Evolutionary conservation across 2,329 filamentous ascomycete species (phyloP), one percentile per base, ranked within the genome.

Genomic region (Xylariaceae sp.): DNA sequence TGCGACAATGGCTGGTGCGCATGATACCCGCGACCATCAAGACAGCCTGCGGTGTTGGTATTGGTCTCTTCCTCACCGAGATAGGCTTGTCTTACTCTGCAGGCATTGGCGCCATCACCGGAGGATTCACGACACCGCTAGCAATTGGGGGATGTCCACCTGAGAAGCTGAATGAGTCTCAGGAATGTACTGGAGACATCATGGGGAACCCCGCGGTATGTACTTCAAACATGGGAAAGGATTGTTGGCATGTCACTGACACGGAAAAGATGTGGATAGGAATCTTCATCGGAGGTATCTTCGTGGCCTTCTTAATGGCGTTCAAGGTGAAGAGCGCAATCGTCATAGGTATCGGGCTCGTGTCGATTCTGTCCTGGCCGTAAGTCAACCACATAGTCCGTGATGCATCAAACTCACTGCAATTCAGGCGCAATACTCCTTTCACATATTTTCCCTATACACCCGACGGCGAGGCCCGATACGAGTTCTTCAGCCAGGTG

Each of bases 101-200:
- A 41, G 90, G 90, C 48, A 91, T 96, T 60, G 90, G 90, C 14
- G 78, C 88, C 31, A 84, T 95, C 53, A 90, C 87, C 0, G 89
- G 89, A 27, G 81, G 81, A 11, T 67, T 66, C 18, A 74, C 79
- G 1, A 90, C 88, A 0, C 90, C 90, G 0, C 75, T 94, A 30
- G 80, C 89, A 33, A 75, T 95, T 40, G 90, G 82, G 1, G 90
- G 90, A 4, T 95, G 90, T 59, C 75, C 80, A 0, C 61, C 74
- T 0, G 75, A 84, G 42, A 75, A 75, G 44, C 69, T 81, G 17
- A 67, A 80, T 2, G 55, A 62, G 5, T 74, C 68, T 1, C 77
- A 77, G 14, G 71, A 76, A 57, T 86, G 82, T 55, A 62, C 69
- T 4, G 72, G 74, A 17, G 75, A 83, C 19, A 83, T 89, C 63